Conservation (phyloP, 2,329 filamentous ascomycete species). For the Sporothrix schenckii region DNA sequence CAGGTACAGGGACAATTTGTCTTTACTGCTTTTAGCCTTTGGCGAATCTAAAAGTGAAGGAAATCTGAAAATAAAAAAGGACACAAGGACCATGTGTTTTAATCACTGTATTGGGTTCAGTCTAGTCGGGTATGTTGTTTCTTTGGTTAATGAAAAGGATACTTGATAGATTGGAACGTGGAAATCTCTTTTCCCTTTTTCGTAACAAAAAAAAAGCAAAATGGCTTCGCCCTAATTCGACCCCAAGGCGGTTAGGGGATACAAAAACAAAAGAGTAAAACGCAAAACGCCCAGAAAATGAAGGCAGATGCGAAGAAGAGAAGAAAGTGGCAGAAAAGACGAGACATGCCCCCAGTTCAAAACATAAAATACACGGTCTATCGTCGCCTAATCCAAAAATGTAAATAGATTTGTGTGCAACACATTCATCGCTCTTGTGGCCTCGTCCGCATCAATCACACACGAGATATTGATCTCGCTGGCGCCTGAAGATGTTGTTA, state of each 20-base stretch:
- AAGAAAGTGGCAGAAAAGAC: neutral
- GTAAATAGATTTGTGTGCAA: constrained; percentile 96
- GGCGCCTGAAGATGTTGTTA: constrained; percentile 62
- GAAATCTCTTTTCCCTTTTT: neutral
- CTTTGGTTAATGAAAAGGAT: neutral
- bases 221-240: neutral
- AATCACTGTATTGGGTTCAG: neutral
- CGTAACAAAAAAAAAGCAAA: neutral
- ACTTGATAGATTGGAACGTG: too few relatives aligned
- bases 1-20: neutral
- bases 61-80: neutral
- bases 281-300: constrained; percentile 23
- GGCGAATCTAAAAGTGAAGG: neutral
- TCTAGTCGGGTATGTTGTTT: neutral
- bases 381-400: constrained; percentile 70
- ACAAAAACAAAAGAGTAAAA: constrained; percentile 11
- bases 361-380: constrained; percentile 11
- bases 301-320: neutral
- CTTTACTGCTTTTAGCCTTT: neutral
- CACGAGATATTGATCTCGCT: constrained; percentile 99
- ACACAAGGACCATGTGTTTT: neutral
- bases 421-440: constrained; percentile 91
- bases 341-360: neutral
- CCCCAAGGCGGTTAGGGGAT: constrained; percentile 4
- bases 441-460: constrained; percentile 89